Evolutionary conservation across 208 protist species (phyloP), one percentile per base, ranked within the genome.

Genomic region (Leishmania braziliensis): DNA sequence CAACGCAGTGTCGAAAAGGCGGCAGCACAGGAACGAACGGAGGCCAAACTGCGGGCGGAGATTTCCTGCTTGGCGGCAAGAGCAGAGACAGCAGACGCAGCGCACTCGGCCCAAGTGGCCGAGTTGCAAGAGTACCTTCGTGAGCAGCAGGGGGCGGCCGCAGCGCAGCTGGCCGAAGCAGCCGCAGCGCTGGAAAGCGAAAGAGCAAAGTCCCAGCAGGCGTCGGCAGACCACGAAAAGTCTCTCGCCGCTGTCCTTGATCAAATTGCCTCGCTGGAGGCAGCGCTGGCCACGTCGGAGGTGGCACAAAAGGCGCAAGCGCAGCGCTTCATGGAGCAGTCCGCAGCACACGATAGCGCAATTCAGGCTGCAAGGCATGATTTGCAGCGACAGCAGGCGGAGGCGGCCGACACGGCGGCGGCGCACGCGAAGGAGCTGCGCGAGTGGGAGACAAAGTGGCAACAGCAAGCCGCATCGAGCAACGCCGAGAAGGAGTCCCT

Each of bases 1-100:
- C 56, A 77, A 39, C 78, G 70, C 54, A 65, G 36, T n/a, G 23
- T 77, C 3, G 70, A 82, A 46, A 56, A 82, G 78, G 23, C 69
- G n/a, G 16, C 39, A 2, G 70, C 43, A 29, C 71, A 77, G 53
- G 78, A 75, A 14, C 33, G 62, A 43, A 68, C 54, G 6, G 48
- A 68, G 68, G 54, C 46, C 4, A 51, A 75, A 53, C 46, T 82
- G 48, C 62, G 16, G n/a, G 36, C 26, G 18, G 48, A 60, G 0
- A 43, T 77, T 23, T 8, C 50, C 10, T 68, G 39, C 36, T 14
- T 70, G 8, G 20, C 5, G n/a, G 39, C 53, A 50, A 46, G 26
- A 23, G 75, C 58, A 2, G 58, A 68, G 12, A 50, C 70, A 14
- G 33, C 46, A 8, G 79, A 56, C 6, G 79, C 68, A 3, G 43